Conservation (phyloP, 768 basidiomycete genomes). For the Phanerochaete carnosa region DNA sequence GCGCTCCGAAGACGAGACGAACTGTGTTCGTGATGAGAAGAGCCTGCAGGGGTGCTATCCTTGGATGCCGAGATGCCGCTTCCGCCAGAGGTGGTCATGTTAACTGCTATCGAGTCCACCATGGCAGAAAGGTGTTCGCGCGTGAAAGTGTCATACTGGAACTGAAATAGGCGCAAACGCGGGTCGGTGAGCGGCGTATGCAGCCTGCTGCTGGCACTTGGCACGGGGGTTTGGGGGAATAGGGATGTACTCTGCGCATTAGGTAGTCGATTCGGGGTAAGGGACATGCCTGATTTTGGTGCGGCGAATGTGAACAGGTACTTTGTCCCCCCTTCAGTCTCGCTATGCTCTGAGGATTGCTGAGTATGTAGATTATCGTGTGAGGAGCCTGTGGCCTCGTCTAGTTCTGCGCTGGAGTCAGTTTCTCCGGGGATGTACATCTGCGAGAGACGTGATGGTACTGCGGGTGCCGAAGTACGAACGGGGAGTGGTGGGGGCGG, state of each 20-base stretch:
- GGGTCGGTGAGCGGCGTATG: constrained; percentile 54
- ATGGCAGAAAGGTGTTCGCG: constrained; percentile 90
- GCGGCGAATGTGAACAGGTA: constrained; percentile 75
- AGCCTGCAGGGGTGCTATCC: constrained; percentile 42
- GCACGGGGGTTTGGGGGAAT: constrained; percentile 28
- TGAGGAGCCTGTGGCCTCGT: background rate
- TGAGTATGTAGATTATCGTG: background rate
- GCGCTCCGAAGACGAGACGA: constrained; percentile 62
- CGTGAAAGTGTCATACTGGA: constrained; percentile 95
- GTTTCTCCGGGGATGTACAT: constrained; percentile 31
- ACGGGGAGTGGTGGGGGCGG: constrained; percentile 17
- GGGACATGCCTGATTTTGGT: constrained; percentile 33
- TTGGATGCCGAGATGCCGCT: constrained; percentile 39
- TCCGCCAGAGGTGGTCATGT: constrained; percentile 57
- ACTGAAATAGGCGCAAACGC: constrained; percentile 83
- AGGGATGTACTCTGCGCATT: constrained; percentile 64
- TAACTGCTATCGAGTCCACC: constrained; percentile 91
- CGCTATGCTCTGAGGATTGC: background rate
- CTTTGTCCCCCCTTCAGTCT: constrained; percentile 20
- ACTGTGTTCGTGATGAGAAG: constrained; percentile 41
- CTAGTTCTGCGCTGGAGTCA: background rate
- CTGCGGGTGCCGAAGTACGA: constrained; percentile 14
- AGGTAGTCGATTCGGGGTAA: constrained; percentile 20
- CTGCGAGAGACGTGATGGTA: constrained; percentile 36
- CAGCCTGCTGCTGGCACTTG: constrained; percentile 20